Percentiles rank a stretch among this genome's conserved stretches.
Conservation (phyloP, 495 filamentous ascomycete genomes). For the Extremus antarcticus region DNA sequence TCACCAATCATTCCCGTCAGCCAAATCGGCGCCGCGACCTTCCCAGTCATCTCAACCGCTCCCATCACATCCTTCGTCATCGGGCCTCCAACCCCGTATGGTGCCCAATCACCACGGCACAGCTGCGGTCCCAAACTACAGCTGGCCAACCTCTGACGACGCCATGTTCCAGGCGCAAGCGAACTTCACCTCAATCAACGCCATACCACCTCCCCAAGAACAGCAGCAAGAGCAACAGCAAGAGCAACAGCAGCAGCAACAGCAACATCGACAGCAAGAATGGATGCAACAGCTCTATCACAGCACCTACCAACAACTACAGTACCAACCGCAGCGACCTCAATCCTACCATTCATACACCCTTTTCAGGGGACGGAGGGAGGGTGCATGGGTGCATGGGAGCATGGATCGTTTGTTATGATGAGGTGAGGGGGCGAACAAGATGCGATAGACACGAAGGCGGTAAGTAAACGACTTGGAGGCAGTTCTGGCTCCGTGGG, state of each 20-base stretch:
- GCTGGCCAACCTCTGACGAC: not conserved
- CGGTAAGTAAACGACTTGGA: no score
- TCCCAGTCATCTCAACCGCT: slow-evolving; percentile 12
- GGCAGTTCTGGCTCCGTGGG: no score
- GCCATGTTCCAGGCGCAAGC: not conserved
- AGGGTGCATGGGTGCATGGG: no score
- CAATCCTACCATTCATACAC: no score
- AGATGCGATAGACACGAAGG: no score
- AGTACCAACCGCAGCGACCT: no score
- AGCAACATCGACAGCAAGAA: slow-evolving; percentile 35
- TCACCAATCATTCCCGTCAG: slow-evolving; percentile 10
- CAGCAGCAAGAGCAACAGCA: slow-evolving; percentile 30
- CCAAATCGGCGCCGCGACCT: slow-evolving; percentile 12
- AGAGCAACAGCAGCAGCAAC: slow-evolving; percentile 28
- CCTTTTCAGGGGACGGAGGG: no score
- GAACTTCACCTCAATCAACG: not conserved
- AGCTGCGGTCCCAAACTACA: not conserved
- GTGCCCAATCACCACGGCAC: slow-evolving; percentile 6
- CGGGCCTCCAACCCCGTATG: slow-evolving; percentile 17
- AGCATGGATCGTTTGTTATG: no score
- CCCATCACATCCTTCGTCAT: no score
- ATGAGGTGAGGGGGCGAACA: no score
- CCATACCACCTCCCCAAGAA: not conserved
- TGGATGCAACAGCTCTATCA: slow-evolving; percentile 12
- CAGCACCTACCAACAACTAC: no score